A percentile compares a stretch with the other conserved stretches of the same genome.
Conservation (phyloP, 495 filamentous ascomycete genomes). For the Xylaria intraflava region DNA sequence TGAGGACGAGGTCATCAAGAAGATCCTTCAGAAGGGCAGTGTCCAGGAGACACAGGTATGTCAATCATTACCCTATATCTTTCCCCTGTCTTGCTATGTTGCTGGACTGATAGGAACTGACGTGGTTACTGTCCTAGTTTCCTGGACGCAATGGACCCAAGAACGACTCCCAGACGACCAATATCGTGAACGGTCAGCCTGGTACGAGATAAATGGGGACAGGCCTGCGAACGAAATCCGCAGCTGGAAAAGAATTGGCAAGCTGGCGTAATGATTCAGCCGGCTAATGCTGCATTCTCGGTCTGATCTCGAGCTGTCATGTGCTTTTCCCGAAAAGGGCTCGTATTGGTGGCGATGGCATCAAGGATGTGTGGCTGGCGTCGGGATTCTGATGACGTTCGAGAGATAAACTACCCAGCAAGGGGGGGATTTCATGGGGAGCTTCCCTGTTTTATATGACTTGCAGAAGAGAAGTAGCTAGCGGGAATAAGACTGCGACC, state of each 20-base stretch:
- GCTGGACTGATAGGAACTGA: background rate
- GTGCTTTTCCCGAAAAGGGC: background rate
- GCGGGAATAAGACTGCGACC: too few relatives aligned
- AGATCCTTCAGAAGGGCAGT: constrained; percentile 72
- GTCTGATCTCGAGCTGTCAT: background rate
- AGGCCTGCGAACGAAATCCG: background rate
- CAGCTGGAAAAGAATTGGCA: background rate
- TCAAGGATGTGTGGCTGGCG: background rate
- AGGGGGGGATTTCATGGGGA: too few relatives aligned
- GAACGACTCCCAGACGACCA: constrained; percentile 34
- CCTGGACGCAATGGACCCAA: constrained; percentile 34
- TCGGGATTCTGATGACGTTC: background rate
- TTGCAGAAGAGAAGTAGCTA: background rate
- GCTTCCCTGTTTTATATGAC: constrained; percentile 10
- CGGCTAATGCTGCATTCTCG: background rate
- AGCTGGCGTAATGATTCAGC: background rate
- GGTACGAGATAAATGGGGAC: constrained; percentile 15
- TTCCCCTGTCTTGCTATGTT: background rate
- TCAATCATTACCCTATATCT: background rate
- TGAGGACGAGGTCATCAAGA: constrained; percentile 68
- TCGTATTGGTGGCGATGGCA: background rate
- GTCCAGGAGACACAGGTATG: constrained; percentile 63
- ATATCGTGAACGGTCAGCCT: constrained; percentile 21
- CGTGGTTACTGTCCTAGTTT: constrained; percentile 25
- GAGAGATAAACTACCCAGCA: too few relatives aligned